Percentiles rank a stretch among this genome's conserved stretches.
Conservation (phyloP, 306 rosid genomes). For the Cucurbita moschata region DNA sequence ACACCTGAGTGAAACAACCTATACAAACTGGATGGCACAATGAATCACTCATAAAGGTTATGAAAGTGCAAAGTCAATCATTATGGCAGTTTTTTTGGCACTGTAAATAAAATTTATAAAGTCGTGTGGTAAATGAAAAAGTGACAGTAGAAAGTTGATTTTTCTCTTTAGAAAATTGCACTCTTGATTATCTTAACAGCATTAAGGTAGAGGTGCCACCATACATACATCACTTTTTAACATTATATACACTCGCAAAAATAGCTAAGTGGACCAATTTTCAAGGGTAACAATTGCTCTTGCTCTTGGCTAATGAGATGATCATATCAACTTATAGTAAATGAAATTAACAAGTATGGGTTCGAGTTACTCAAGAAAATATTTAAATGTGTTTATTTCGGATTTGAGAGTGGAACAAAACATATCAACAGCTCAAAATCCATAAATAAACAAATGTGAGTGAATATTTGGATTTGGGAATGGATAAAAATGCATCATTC, state of each 20-base stretch:
- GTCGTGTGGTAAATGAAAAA: background rate
- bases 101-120: background rate
- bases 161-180: background rate
- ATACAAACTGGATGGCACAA: background rate
- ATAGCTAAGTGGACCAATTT: background rate
- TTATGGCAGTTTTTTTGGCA: background rate
- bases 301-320: background rate
- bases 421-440: background rate
- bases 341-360: background rate
- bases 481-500: background rate
- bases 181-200: background rate
- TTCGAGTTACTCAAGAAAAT: background rate
- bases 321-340: background rate
- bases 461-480: background rate
- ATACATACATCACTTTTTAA: background rate
- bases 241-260: background rate
- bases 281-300: background rate
- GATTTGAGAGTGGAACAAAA: background rate
- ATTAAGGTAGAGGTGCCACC: background rate
- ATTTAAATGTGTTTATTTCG: background rate
- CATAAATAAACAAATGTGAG: background rate
- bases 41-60: background rate
- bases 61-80: background rate
- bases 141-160: background rate
- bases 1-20: background rate